Evolutionary conservation across 345 rosid genomes (phyloP).

Genomic region (Combretum micranthum): DNA sequence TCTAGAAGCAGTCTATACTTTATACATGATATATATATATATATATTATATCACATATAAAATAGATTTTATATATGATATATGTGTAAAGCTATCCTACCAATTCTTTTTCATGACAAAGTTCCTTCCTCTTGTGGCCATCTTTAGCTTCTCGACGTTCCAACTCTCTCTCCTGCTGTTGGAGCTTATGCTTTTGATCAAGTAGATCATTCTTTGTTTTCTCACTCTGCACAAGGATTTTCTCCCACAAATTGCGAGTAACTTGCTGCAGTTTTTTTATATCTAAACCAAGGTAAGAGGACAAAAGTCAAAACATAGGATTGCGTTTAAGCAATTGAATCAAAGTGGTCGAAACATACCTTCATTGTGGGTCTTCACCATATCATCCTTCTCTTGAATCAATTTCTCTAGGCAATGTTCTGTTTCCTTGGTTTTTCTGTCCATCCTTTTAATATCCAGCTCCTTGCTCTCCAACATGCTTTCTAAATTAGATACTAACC

Average conservation of each 20-base stretch:
- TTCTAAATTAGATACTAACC: constrained; percentile 33
- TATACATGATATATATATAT: background rate
- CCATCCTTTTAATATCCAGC: constrained; percentile 27
- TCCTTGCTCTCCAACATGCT: constrained; percentile 37
- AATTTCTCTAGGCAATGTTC: constrained; percentile 11
- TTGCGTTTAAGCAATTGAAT: background rate
- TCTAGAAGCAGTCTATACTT: background rate
- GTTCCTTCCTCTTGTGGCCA: constrained; percentile 38
- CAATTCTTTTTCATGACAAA: constrained; percentile 36
- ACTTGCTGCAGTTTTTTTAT: constrained; percentile 28
- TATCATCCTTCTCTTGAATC: constrained; percentile 26
- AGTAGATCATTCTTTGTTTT: constrained; percentile 22
- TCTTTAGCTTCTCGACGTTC: constrained; percentile 33
- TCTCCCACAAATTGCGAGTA: constrained; percentile 26
- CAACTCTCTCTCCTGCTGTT: constrained; percentile 36
- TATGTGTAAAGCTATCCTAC: constrained; percentile 18
- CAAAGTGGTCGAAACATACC: constrained; percentile 20
- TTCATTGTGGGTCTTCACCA: constrained; percentile 42
- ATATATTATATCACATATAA: no score
- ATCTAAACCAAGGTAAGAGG: constrained; percentile 13
- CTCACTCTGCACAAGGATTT: constrained; percentile 38
- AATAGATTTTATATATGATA: background rate
- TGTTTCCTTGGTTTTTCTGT: constrained; percentile 30
- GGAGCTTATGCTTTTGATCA: constrained; percentile 26
- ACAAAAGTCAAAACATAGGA: background rate